phyloP scores from a whole-genome alignment of 1,139 yeast species.

The Debaryomyces singareniensis region DNA sequence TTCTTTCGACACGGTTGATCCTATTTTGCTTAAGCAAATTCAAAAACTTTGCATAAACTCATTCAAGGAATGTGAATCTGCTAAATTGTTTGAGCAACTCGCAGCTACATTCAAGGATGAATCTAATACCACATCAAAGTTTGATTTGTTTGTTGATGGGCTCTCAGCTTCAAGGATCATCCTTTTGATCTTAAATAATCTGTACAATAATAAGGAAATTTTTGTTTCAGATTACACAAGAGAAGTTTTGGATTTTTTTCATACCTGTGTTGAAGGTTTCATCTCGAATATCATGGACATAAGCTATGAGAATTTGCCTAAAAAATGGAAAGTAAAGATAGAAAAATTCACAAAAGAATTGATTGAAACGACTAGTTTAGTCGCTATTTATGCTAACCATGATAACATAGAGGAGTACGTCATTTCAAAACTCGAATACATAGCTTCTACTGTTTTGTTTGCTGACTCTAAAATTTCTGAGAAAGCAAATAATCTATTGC shows the following conservation, averaged over 20 bases:
- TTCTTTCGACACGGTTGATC: neutral
- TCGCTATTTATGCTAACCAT: constrained; percentile 9
- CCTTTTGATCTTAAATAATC: constrained; percentile 33
- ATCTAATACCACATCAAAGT: too few species aligned
- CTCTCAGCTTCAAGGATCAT: constrained; percentile 34
- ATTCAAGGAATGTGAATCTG: too few species aligned
- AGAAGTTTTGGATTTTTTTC: constrained; percentile 33
- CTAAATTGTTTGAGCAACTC: too few species aligned
- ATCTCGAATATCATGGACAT: constrained; percentile 15
- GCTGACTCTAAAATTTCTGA: constrained; percentile 16
- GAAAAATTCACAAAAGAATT: neutral
- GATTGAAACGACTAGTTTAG: constrained; percentile 7
- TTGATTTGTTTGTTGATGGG: constrained; percentile 19
- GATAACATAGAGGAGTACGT: constrained; percentile 37
- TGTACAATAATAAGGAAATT: constrained; percentile 33
- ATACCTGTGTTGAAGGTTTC: constrained; percentile 27
- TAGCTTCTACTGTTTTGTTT: constrained; percentile 34
- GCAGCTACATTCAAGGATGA: too few species aligned
- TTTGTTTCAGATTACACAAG: constrained; percentile 39
- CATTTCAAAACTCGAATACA: constrained; percentile 47
- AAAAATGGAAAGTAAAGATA: neutral
- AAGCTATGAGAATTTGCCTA: neutral
- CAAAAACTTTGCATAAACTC: neutral
- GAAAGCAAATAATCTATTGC: constrained; percentile 10
- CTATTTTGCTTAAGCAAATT: neutral